These are phyloP conservation scores for Fusarium kyushuense DNA, from an alignment of 2,329 filamentous ascomycete species.

Conservation along the genomic window DNA sequence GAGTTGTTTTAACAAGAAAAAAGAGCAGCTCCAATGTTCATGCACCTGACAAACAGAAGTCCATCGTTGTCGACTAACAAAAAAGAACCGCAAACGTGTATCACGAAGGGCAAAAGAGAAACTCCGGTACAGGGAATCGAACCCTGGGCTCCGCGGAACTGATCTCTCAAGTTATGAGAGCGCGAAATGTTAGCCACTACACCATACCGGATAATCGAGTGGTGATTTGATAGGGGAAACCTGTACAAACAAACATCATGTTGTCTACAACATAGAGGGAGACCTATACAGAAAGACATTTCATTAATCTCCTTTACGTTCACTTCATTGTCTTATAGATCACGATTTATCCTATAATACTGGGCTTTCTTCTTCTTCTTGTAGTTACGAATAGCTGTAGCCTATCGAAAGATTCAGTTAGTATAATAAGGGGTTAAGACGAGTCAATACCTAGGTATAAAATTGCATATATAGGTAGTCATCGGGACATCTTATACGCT, in stretches of 20 bases:
- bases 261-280: not conserved
- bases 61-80: not conserved
- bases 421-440: too few species aligned
- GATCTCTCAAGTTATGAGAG: constrained; percentile 46
- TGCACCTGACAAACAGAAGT: not conserved
- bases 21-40: not conserved
- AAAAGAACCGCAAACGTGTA: not conserved
- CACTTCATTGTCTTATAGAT: not conserved
- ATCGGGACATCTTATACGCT: not conserved
- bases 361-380: too few species aligned
- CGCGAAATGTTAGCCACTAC: constrained; percentile 53
- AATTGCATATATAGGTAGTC: not conserved
- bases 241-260: not conserved
- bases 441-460: not conserved
- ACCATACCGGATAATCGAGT: constrained; percentile 47
- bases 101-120: not conserved
- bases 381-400: too few species aligned
- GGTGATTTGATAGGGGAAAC: not conserved
- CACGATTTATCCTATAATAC: too few species aligned
- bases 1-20: not conserved
- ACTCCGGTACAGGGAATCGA: constrained; percentile 49
- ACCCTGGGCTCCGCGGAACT: constrained; percentile 47
- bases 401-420: too few species aligned
- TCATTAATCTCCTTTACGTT: not conserved
- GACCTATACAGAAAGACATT: not conserved